Evolutionary conservation across 1,284 basidiomycete species (phyloP), one percentile per base, ranked within the genome.

Genomic region (Moesziomyces sp.): DNA sequence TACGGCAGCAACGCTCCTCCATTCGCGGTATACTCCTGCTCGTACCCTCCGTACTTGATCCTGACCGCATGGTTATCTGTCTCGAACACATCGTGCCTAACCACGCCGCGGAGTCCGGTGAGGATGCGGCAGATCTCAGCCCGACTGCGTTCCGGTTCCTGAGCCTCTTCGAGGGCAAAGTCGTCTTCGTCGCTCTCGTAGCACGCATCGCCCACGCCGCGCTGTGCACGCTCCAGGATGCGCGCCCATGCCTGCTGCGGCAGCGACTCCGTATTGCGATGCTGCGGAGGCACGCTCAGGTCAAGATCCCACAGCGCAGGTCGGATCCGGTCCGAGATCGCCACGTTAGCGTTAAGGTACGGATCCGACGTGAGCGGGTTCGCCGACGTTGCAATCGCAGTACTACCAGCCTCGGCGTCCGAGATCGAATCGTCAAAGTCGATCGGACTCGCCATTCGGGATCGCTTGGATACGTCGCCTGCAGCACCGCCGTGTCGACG

Each of bases 151-250:
- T 75, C 77, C 13, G 52, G 57, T 45, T 65, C 57, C 23, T 51
- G 56, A 3, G 77, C 78, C 54, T 80, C 78, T 34, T 77, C 63
- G 24, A 62, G 45, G 0, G 75, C 76, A 13, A 69, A 72, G 14
- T 71, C 75, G 40, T 81, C 80, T 40, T 79, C 77, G 58, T 77
- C 78, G 45, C 61, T 68, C 40, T 80, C 73, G 57, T 81, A 81
- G 59, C 74, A 74, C 18, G 80, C 80, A 43, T 81, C 80, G 18
- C 80, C 80, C 3, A 80, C 76, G 1, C 80, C 80, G 19, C 74
- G 55, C 34, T 73, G 70, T 1, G 80, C 80, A 6, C 80, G 63
- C 21, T 81, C 77, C 24, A 81, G 52, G 43, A 81, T 81, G 13
- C 80, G 61, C 6, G 66, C 45, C 80, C 80, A 81, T 11, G 80